These are phyloP conservation scores for Didymella lethalis DNA, from an alignment of 2,329 filamentous ascomycete genomes.

Conservation along the genomic window DNA sequence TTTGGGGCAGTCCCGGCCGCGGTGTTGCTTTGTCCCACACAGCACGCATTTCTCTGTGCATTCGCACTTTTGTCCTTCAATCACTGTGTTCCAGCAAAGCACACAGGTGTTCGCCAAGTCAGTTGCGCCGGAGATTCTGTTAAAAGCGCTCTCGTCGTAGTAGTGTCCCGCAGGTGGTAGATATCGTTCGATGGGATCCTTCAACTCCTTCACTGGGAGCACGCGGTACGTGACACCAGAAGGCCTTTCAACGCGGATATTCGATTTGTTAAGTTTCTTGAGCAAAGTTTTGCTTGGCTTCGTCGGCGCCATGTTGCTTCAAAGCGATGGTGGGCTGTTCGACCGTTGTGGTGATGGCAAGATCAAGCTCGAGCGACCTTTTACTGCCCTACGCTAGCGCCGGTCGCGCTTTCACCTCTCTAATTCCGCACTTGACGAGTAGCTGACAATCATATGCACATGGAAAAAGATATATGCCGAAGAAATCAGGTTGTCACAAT, in stretches of 20 bases:
- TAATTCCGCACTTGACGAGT: no score
- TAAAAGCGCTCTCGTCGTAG: neutral
- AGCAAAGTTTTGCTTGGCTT: neutral
- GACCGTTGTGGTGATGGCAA: neutral
- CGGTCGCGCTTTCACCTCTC: neutral
- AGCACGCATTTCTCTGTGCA: neutral
- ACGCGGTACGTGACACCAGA: neutral
- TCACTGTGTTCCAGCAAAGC: neutral
- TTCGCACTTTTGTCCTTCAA: neutral
- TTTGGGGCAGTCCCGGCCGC: neutral
- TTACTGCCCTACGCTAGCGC: neutral
- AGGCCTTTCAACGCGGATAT: neutral
- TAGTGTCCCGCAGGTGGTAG: conserved; percentile 1
- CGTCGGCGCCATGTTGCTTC: neutral
- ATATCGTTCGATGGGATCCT: neutral
- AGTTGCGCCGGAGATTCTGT: no score
- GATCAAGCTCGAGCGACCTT: neutral
- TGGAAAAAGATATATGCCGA: no score
- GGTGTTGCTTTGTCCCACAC: neutral
- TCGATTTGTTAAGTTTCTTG: neutral
- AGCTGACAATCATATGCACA: neutral
- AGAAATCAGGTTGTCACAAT: no score
- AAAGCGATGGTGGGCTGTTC: neutral
- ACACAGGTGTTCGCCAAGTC: neutral
- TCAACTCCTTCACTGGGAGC: neutral